A percentile compares a stretch with the other conserved stretches of the same genome.
These are phyloP conservation scores for Solidago caesia DNA, from an alignment of 129 eudicot species.

Conservation along the genomic window DNA sequence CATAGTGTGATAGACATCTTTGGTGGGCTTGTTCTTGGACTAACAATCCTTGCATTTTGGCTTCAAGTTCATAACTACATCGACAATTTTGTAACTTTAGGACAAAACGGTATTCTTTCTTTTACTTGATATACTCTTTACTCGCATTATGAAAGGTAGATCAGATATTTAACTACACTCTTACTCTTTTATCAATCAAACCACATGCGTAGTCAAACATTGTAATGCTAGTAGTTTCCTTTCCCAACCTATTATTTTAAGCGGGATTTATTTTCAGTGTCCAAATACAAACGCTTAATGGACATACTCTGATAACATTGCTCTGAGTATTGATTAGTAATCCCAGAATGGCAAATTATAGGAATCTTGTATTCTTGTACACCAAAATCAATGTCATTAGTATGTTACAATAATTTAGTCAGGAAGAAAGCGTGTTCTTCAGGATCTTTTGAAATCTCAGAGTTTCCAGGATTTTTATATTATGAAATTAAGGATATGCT, in stretches of 20 bases:
- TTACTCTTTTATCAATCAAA: not conserved
- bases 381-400: not conserved
- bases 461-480: not conserved
- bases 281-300: not conserved
- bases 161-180: not conserved
- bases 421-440: not conserved
- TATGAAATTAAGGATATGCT: not conserved
- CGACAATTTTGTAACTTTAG: slow-evolving; percentile 71
- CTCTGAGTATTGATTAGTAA: not conserved
- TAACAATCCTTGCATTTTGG: slow-evolving; percentile 79
- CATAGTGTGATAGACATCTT: slow-evolving; percentile 87
- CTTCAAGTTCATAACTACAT: slow-evolving; percentile 58
- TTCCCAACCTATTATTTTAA: not conserved
- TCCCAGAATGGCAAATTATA: not conserved
- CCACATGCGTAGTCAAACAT: not conserved
- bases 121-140: slow-evolving; percentile 3
- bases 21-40: slow-evolving; percentile 81
- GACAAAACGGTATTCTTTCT: slow-evolving; percentile 71
- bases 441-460: not conserved
- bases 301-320: not conserved
- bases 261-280: too few relatives aligned
- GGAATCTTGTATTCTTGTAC: not conserved
- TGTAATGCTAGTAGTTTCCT: not conserved
- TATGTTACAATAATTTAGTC: not conserved
- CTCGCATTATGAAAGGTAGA: not conserved